A percentile compares a stretch with the other conserved stretches of the same genome.
Evolutionary conservation across 2,329 filamentous ascomycete species (phyloP).

Genomic region (Lomentospora prolificans): DNA sequence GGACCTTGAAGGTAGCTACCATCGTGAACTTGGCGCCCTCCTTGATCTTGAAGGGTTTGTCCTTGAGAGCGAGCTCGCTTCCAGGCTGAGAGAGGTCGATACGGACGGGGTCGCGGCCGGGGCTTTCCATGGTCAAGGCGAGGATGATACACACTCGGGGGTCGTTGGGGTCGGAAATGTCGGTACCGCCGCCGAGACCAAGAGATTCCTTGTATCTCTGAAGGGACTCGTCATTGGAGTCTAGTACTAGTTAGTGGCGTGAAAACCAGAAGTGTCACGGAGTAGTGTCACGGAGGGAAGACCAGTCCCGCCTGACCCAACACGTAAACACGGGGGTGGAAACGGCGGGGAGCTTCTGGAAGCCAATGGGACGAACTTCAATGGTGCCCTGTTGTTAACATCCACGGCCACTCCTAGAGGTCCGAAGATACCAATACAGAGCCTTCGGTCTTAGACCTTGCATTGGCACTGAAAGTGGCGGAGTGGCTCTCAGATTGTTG

Average conservation of each 20-base stretch:
- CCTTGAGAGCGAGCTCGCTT: conserved; percentile 68
- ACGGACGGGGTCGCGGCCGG: conserved; percentile 73
- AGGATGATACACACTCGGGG: conserved; percentile 88
- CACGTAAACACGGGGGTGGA: too few species aligned
- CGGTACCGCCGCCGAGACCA: conserved; percentile 66
- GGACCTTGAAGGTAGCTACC: conserved; percentile 88
- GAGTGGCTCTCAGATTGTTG: background rate
- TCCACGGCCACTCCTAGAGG: too few species aligned
- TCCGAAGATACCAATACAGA: too few species aligned
- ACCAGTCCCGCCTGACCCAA: too few species aligned
- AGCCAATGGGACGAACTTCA: too few species aligned
- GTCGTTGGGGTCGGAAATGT: conserved; percentile 69
- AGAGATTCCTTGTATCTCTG: conserved; percentile 97
- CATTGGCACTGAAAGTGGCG: too few species aligned
- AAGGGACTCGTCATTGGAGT: conserved; percentile 78
- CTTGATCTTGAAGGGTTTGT: conserved; percentile 95
- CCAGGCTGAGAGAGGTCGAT: conserved; percentile 74
- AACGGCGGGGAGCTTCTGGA: too few species aligned
- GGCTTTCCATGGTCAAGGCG: conserved; percentile 77
- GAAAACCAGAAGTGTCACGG: background rate
- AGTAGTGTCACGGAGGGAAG: conserved; percentile 9
- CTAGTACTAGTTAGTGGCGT: conserved; percentile 16
- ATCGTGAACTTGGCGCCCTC: conserved; percentile 90
- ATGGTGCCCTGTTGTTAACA: too few species aligned
- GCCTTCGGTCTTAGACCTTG: too few species aligned